phyloP scores from a whole-genome alignment of 1,284 basidiomycete genomes.

The Phylloboletellus chloephorus region DNA sequence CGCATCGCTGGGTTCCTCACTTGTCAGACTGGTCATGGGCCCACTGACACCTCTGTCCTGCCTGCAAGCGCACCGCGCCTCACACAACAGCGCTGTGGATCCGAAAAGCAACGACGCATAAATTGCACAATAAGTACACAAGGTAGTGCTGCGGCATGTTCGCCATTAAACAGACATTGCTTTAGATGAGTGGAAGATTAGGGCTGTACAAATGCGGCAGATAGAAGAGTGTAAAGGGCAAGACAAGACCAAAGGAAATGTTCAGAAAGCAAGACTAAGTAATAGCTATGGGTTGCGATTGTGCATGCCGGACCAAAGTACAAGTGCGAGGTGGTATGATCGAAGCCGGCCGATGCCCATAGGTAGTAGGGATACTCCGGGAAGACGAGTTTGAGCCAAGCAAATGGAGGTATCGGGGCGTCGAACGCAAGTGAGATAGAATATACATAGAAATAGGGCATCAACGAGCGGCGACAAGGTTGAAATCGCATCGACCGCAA shows the following conservation, averaged over 20 bases:
- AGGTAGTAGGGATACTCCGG: conserved; percentile 32
- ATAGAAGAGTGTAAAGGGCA: conserved; percentile 37
- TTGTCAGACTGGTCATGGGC: too few species aligned
- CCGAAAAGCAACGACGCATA: conserved; percentile 30
- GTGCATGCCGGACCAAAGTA: conserved; percentile 62
- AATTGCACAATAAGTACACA: conserved; percentile 38
- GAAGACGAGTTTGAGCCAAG: conserved; percentile 28
- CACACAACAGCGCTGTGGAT: neutral
- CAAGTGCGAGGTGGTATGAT: conserved; percentile 54
- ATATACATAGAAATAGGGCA: conserved; percentile 38
- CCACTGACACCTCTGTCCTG: too few species aligned
- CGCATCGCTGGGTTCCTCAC: too few species aligned
- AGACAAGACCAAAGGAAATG: conserved; percentile 35
- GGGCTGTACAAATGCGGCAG: conserved; percentile 54
- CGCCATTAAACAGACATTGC: conserved; percentile 38
- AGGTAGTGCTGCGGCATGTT: conserved; percentile 34
- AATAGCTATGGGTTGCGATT: conserved; percentile 40
- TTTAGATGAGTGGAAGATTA: conserved; percentile 36
- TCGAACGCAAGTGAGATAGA: conserved; percentile 28
- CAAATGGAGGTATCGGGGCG: conserved; percentile 33
- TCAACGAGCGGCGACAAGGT: conserved; percentile 28
- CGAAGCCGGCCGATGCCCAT: conserved; percentile 33
- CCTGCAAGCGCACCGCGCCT: too few species aligned
- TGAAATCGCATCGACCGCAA: conserved; percentile 9
- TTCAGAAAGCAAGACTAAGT: conserved; percentile 41